Evolutionary conservation across 176 grass and related monocot species (phyloP).

Genomic region (Stipa capillata): DNA sequence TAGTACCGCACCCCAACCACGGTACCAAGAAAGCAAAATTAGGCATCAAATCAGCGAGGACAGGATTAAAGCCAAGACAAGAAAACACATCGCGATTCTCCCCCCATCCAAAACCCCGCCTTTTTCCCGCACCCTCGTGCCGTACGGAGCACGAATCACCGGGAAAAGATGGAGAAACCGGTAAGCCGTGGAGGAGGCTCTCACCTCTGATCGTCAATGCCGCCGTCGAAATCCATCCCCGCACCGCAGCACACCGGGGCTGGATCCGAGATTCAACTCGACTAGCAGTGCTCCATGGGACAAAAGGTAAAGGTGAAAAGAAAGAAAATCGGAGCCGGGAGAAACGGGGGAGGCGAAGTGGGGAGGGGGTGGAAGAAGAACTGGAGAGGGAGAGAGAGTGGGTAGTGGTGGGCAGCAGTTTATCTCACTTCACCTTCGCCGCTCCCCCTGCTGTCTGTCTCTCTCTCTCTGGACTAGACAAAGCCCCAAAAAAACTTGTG

Average conservation of each 20-base stretch:
- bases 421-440: constrained; percentile 1
- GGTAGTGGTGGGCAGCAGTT: constrained; percentile 8
- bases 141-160: too few relatives aligned
- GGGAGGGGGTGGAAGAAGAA: background rate
- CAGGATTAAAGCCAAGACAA: background rate
- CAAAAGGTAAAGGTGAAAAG: background rate
- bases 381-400: background rate
- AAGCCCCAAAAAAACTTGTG: background rate
- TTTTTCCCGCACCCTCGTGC: background rate
- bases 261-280: constrained; percentile 23
- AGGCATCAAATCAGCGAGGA: constrained; percentile 2
- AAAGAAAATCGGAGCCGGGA: background rate
- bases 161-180: background rate
- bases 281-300: too few relatives aligned
- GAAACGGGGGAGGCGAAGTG: background rate
- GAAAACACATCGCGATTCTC: background rate
- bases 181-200: background rate
- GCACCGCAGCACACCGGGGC: background rate
- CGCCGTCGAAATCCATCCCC: constrained; percentile 48
- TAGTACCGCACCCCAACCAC: too few relatives aligned
- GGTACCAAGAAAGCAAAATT: constrained; percentile 23
- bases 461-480: background rate
- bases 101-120: background rate
- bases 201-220: constrained; percentile 48
- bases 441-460: constrained; percentile 10